phyloP scores from a whole-genome alignment of 768 basidiomycete species.

The Zangia roseola region DNA sequence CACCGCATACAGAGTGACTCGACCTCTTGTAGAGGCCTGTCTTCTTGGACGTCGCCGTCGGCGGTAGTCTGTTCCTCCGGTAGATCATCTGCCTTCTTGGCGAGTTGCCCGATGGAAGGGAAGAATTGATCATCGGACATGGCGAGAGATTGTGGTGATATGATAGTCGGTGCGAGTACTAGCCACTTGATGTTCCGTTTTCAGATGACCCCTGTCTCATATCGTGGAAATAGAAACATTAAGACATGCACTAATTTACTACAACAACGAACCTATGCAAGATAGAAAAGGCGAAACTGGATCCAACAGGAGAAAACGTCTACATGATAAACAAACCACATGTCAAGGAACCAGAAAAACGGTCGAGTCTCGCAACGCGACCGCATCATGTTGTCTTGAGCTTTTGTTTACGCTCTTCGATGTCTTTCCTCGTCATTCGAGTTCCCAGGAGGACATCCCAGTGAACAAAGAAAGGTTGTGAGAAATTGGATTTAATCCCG shows the following conservation, averaged over 20 bases:
- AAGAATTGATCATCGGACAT: slow-evolving; percentile 42
- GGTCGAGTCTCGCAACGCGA: neutral
- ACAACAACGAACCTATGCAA: slow-evolving; percentile 20
- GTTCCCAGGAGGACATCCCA: slow-evolving; percentile 90
- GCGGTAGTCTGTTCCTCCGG: slow-evolving; percentile 25
- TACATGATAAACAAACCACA: neutral
- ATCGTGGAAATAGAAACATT: slow-evolving; percentile 7
- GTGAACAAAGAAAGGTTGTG: slow-evolving; percentile 94
- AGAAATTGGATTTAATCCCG: slow-evolving; percentile 94
- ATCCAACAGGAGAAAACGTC: neutral
- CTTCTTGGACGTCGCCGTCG: slow-evolving; percentile 37
- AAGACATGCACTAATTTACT: slow-evolving; percentile 13
- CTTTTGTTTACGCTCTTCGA: slow-evolving; percentile 50
- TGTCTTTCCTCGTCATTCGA: slow-evolving; percentile 70
- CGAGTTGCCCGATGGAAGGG: slow-evolving; percentile 57
- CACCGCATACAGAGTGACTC: slow-evolving; percentile 96
- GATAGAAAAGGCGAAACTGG: neutral
- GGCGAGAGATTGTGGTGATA: neutral
- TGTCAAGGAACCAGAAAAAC: neutral
- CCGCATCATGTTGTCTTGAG: slow-evolving; percentile 19
- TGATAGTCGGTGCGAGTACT: too few relatives aligned
- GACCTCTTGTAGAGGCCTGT: slow-evolving; percentile 71
- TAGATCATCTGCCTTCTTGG: slow-evolving; percentile 42
- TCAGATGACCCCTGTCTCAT: slow-evolving; percentile 1
- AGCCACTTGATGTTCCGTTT: neutral